Evolutionary conservation across 139 green algal species (phyloP), one percentile per base, ranked within the genome.

Genomic region (Micractinium conductrix): DNA sequence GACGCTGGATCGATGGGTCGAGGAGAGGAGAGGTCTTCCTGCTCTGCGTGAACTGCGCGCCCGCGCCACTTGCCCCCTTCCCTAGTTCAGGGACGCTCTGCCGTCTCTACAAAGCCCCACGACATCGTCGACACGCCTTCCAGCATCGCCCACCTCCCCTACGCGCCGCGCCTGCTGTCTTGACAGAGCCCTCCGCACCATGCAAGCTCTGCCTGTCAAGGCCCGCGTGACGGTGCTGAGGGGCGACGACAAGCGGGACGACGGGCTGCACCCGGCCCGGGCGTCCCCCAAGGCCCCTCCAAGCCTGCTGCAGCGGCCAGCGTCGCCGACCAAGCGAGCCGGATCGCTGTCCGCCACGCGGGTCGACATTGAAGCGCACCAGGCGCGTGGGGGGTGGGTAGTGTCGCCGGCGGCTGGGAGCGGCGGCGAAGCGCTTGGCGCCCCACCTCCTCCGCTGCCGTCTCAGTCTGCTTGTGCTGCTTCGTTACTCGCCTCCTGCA

Each of bases 121-220:
- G 2, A 38, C n/a, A n/a, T n/a, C n/a, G n/a, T n/a, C n/a, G n/a
- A n/a, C n/a, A n/a, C n/a, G n/a, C n/a, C n/a, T n/a, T n/a, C n/a
- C n/a, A n/a, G n/a, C n/a, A n/a, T n/a, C n/a, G n/a, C n/a, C n/a
- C n/a, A n/a, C n/a, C n/a, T n/a, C n/a, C n/a, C n/a, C n/a, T n/a
- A n/a, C n/a, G n/a, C n/a, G n/a, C n/a, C n/a, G n/a, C n/a, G n/a
- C n/a, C n/a, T n/a, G n/a, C n/a, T n/a, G n/a, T n/a, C n/a, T n/a
- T n/a, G n/a, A n/a, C n/a, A n/a, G n/a, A 33, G 37, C 19, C 12
- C 22, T 9, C 8, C 65, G 10, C 0, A 28, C 42, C 17, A 86
- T 86, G 74, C 60, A 86, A 42, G 74, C 74, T 7, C 37, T 84
- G n/a, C 76, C 76, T 4, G 40, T 82, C 33, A 82, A 82, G 76